A percentile compares a stretch with the other conserved stretches of the same genome.
phyloP scores from a whole-genome alignment of 495 filamentous ascomycete species.

The Hyaloscypha hepaticicola region DNA sequence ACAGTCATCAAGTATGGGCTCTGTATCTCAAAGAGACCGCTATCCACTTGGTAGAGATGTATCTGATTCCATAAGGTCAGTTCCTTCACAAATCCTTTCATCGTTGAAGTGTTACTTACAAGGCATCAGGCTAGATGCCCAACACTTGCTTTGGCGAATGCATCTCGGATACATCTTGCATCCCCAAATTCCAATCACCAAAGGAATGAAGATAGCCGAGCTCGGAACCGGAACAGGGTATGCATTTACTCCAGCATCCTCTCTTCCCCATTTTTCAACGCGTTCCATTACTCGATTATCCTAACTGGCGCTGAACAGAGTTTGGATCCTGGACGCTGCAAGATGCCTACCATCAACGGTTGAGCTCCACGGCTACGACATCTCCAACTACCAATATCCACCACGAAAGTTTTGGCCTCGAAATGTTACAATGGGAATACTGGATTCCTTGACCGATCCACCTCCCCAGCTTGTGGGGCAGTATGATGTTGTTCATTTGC shows the following conservation, averaged over 20 bases:
- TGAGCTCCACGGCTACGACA: slow-evolving; percentile 3
- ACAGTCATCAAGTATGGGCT: not conserved
- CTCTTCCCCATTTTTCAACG: no score
- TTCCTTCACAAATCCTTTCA: not conserved
- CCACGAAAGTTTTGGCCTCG: not conserved
- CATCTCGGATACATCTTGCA: not conserved
- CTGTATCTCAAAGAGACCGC: not conserved
- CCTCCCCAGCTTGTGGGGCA: not conserved
- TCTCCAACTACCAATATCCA: not conserved
- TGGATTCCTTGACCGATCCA: slow-evolving; percentile 1
- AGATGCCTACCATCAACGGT: not conserved
- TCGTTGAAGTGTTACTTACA: not conserved
- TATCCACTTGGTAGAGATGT: not conserved
- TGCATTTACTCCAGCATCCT: not conserved
- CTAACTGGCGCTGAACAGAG: not conserved
- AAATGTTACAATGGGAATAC: not conserved
- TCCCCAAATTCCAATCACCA: not conserved
- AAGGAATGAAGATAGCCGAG: not conserved
- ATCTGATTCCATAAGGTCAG: not conserved
- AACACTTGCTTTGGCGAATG: not conserved
- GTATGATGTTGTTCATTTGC: slow-evolving; percentile 2
- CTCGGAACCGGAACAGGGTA: slow-evolving; percentile 3
- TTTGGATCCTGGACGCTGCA: slow-evolving; percentile 5
- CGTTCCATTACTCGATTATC: not conserved
- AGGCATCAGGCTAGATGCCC: not conserved